A percentile compares a stretch with the other conserved stretches of the same genome.
These are phyloP conservation scores for Apiotrichum domesticum DNA, from an alignment of 1,284 basidiomycete genomes.

Conservation along the genomic window DNA sequence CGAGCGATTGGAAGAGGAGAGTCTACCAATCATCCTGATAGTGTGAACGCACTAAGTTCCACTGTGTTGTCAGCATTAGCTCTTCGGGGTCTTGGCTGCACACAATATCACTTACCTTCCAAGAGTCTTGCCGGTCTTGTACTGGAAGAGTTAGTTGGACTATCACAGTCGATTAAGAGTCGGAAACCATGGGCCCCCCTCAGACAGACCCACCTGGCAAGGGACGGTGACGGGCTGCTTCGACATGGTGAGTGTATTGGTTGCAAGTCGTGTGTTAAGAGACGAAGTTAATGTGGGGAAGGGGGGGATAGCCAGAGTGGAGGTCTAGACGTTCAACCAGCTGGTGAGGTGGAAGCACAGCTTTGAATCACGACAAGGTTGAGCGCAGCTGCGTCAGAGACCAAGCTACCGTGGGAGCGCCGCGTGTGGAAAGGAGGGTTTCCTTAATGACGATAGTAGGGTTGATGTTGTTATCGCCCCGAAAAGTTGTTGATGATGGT, in stretches of 20 bases:
- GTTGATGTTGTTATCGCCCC: too few relatives aligned
- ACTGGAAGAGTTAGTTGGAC: conserved; percentile 50
- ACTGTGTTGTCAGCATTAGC: conserved; percentile 22
- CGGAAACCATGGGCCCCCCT: too few relatives aligned
- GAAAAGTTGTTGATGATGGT: too few relatives aligned
- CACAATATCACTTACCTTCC: conserved; percentile 69
- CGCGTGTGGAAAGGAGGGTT: too few relatives aligned
- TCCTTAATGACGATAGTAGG: too few relatives aligned
- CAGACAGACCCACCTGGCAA: conserved; percentile 53
- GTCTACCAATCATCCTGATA: neutral
- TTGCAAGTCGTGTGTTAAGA: neutral
- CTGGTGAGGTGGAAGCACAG: neutral
- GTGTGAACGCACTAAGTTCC: conserved; percentile 41
- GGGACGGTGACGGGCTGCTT: conserved; percentile 52
- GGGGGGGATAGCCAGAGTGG: neutral
- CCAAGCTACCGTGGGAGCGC: too few relatives aligned
- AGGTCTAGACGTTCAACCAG: neutral
- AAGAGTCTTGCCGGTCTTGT: conserved; percentile 85
- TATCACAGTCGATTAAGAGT: too few relatives aligned
- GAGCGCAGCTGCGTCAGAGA: too few relatives aligned
- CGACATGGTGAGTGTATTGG: conserved; percentile 10
- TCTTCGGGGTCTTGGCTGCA: too few relatives aligned
- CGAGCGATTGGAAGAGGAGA: too few relatives aligned
- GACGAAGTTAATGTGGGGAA: neutral
- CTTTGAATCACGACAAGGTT: neutral